Conservation (phyloP, 2,329 filamentous ascomycete genomes). For the Talaromyces albobiverticillius region DNA sequence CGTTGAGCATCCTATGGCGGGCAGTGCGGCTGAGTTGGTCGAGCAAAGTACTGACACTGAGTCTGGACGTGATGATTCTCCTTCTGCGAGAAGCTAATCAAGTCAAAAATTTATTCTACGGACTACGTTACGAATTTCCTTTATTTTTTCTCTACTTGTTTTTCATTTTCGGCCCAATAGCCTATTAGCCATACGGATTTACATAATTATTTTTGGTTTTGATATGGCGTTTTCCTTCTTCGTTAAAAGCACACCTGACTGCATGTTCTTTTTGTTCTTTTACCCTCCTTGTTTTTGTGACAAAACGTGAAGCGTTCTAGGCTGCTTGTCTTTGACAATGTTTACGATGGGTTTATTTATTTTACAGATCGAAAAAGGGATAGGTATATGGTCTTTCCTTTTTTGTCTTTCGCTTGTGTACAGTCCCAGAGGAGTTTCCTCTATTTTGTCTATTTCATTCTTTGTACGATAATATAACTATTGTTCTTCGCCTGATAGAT, state of each 20-base stretch:
- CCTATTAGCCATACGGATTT: not conserved
- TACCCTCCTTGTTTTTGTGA: not conserved
- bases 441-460: not conserved
- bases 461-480: conserved; percentile 1
- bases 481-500: too few relatives aligned
- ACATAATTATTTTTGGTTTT: not conserved
- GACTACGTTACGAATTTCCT: conserved; percentile 12
- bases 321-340: not conserved
- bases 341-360: not conserved
- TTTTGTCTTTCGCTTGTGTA: not conserved
- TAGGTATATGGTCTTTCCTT: not conserved
- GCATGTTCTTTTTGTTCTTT: not conserved
- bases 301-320: not conserved
- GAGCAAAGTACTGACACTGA: conserved; percentile 24
- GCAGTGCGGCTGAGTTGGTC: conserved; percentile 46
- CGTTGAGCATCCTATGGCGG: conserved; percentile 36
- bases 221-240: not conserved
- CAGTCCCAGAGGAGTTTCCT: not conserved
- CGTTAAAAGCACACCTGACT: not conserved
- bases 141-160: not conserved
- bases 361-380: not conserved
- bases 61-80: conserved; percentile 4
- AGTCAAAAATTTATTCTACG: not conserved
- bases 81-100: not conserved
- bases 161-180: not conserved